Evolutionary conservation across 805 yeast genomes (phyloP).

Genomic region (Scheffersomyces lignosus): DNA sequence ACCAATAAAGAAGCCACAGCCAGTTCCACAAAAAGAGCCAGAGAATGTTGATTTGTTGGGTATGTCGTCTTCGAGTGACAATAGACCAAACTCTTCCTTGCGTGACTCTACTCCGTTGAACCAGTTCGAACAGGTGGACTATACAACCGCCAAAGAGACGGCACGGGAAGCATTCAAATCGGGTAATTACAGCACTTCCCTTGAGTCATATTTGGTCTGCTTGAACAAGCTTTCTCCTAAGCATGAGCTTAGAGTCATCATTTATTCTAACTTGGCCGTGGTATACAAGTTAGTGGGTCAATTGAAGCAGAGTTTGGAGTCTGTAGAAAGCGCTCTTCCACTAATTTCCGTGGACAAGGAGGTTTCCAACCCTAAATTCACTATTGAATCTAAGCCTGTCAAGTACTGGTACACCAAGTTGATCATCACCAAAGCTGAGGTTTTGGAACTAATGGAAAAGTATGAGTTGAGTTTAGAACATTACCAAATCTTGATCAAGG

Average conservation of each 20-base stretch:
- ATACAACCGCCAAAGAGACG: constrained; percentile 49
- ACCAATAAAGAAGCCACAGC: constrained; percentile 9
- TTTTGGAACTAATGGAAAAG: constrained; percentile 76
- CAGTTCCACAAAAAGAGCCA: constrained; percentile 10
- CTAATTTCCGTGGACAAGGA: constrained; percentile 30
- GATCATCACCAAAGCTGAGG: constrained; percentile 72
- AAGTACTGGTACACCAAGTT: constrained; percentile 76
- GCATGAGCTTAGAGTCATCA: constrained; percentile 67
- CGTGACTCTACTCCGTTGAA: constrained; percentile 26
- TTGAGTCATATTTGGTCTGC: constrained; percentile 55
- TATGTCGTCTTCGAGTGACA: constrained; percentile 10
- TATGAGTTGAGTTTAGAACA: constrained; percentile 60
- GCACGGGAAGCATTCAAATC: constrained; percentile 67
- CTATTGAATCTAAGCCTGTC: constrained; percentile 50
- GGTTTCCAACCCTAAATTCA: constrained; percentile 23
- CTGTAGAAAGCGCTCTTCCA: constrained; percentile 46
- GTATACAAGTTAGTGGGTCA: constrained; percentile 14
- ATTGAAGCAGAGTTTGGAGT: constrained; percentile 11
- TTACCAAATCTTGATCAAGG: constrained; percentile 63
- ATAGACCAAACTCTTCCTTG: constrained; percentile 5
- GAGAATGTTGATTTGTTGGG: constrained; percentile 32
- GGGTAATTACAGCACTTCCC: constrained; percentile 81
- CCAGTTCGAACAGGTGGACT: constrained; percentile 40
- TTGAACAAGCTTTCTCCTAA: constrained; percentile 52
- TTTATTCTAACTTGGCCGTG: constrained; percentile 71